Conservation (phyloP, 805 yeast genomes). For the Candida andamanensis region DNA sequence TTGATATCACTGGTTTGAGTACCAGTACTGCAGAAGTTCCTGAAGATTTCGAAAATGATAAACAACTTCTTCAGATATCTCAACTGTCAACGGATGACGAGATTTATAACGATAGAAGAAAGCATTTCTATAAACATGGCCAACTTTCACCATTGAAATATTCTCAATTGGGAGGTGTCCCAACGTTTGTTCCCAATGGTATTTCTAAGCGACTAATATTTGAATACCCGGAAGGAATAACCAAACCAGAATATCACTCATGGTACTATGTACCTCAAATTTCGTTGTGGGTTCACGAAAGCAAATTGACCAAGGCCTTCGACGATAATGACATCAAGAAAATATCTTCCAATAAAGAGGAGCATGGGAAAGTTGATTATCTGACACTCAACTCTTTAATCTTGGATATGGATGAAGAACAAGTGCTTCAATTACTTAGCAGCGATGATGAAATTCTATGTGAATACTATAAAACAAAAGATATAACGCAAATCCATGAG, state of each 20-base stretch:
- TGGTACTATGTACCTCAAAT: constrained; percentile 20
- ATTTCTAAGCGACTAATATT: constrained; percentile 17
- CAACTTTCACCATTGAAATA: constrained; percentile 52
- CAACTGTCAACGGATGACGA: constrained; percentile 8
- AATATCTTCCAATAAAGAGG: background rate
- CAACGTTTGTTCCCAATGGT: constrained; percentile 23
- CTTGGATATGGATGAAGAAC: constrained; percentile 21
- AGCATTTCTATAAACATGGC: constrained; percentile 47
- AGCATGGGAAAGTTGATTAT: constrained; percentile 6
- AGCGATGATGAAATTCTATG: constrained; percentile 19
- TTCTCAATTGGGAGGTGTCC: constrained; percentile 52
- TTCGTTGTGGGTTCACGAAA: constrained; percentile 13
- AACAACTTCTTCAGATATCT: constrained; percentile 7
- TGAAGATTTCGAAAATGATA: constrained; percentile 13
- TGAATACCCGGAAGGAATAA: constrained; percentile 18
- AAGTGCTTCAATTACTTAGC: constrained; percentile 16
- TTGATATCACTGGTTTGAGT: constrained; percentile 51
- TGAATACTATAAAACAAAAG: constrained; percentile 23
- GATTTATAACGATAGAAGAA: constrained; percentile 49
- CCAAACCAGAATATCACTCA: constrained; percentile 15
- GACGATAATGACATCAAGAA: constrained; percentile 11
- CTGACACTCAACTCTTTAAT: constrained; percentile 9
- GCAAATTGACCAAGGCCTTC: constrained; percentile 8
- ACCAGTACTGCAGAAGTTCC: constrained; percentile 18
- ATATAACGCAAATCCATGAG: constrained; percentile 21